These are phyloP conservation scores for peach (Prunus persica) DNA, from an alignment of 306 rosid genomes.

Conservation along the genomic window Prunus_persica_NCBIv2 NC_034009.1:4514001-4514500, in stretches of 20 bases:
- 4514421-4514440: neutral
- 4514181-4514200: too few species aligned
- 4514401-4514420: neutral
- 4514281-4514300: too few species aligned
- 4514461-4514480: neutral
- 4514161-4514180: neutral
- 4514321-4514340: too few species aligned
- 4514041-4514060: slow-evolving; percentile 39
- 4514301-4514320: too few species aligned
- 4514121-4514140: slow-evolving; percentile 77
- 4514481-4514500: too few species aligned
- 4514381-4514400: neutral
- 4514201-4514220: too few species aligned
- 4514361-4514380: too few species aligned
- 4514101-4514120: slow-evolving; percentile 81
- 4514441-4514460: neutral
- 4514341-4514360: too few species aligned
- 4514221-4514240: too few species aligned
- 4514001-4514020: slow-evolving; percentile 18
- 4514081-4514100: slow-evolving; percentile 56
- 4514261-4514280: neutral
- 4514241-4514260: neutral
- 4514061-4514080: slow-evolving; percentile 48
- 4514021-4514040: slow-evolving; percentile 32
- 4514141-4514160: slow-evolving; percentile 47